Evolutionary conservation across 2,329 filamentous ascomycete species (phyloP).

Genomic region (Neonectria hederae): DNA sequence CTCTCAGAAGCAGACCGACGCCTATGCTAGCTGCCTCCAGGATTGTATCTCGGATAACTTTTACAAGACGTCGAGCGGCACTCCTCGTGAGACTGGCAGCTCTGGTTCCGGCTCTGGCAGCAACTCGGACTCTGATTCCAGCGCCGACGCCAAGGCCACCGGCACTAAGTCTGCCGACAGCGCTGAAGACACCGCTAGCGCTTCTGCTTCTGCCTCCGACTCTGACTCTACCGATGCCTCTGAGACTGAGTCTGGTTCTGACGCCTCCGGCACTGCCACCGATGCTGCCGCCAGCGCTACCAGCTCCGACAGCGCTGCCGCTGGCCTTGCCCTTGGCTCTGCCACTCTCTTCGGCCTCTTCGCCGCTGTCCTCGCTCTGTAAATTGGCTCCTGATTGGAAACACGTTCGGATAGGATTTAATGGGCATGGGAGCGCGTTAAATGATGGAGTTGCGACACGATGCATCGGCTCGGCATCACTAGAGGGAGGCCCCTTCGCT

Average conservation of each 20-base stretch:
- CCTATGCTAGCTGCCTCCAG: constrained; percentile 47
- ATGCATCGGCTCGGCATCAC: constrained; percentile 32
- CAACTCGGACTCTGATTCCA: constrained; percentile 30
- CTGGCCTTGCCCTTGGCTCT: constrained; percentile 51
- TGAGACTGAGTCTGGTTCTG: constrained; percentile 32
- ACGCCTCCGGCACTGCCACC: constrained; percentile 38
- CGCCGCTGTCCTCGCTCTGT: constrained; percentile 62
- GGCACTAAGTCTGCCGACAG: constrained; percentile 35
- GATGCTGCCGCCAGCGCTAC: constrained; percentile 39
- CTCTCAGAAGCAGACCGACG: constrained; percentile 59
- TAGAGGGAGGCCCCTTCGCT: constrained; percentile 28
- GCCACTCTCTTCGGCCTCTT: constrained; percentile 58
- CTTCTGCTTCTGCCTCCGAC: constrained; percentile 36
- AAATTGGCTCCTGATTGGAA: constrained; percentile 41
- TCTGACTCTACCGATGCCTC: constrained; percentile 29
- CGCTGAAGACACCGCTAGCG: constrained; percentile 33
- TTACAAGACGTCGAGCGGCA: constrained; percentile 37
- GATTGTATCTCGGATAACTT: constrained; percentile 34
- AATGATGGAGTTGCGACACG: constrained; percentile 39
- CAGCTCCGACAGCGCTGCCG: constrained; percentile 48
- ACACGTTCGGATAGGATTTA: constrained; percentile 33
- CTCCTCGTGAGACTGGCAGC: constrained; percentile 39
- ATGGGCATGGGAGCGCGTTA: constrained; percentile 36
- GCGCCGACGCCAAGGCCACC: constrained; percentile 4
- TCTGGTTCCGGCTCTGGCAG: constrained; percentile 33